Evolutionary conservation across 2,329 filamentous ascomycete genomes (phyloP).

Genomic region (Fusarium pseudoanthophilum): DNA sequence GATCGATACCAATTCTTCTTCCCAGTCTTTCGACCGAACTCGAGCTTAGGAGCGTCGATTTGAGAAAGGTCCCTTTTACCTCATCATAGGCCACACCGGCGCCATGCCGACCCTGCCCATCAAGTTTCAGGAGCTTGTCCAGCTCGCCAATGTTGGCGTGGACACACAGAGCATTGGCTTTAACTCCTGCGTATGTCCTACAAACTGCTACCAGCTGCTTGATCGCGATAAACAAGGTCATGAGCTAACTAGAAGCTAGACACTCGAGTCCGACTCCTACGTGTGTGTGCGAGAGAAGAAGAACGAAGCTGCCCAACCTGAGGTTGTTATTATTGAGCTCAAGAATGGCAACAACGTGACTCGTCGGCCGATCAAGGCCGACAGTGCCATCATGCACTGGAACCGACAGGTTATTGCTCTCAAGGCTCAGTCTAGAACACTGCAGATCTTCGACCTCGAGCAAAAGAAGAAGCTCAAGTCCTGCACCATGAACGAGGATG

Average conservation of each 20-base stretch:
- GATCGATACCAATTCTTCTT: slow-evolving; percentile 36
- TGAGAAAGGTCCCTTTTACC: slow-evolving; percentile 37
- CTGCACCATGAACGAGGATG: slow-evolving; percentile 94
- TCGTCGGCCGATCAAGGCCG: slow-evolving; percentile 94
- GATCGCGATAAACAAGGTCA: neutral
- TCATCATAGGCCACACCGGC: slow-evolving; percentile 48
- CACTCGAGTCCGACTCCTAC: slow-evolving; percentile 96
- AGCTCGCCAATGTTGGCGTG: slow-evolving; percentile 64
- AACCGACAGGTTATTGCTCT: slow-evolving; percentile 94
- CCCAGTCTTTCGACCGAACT: slow-evolving; percentile 19
- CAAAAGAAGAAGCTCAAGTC: slow-evolving; percentile 97
- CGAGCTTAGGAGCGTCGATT: slow-evolving; percentile 42
- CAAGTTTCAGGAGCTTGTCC: slow-evolving; percentile 91
- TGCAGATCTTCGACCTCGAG: slow-evolving; percentile 97
- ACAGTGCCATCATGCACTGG: slow-evolving; percentile 99
- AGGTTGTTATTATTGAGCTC: slow-evolving; percentile 97
- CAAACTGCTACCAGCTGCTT: slow-evolving; percentile 16
- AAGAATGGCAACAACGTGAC: slow-evolving; percentile 98
- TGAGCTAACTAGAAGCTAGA: slow-evolving; percentile 64
- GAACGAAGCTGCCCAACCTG: slow-evolving; percentile 82
- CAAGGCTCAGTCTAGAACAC: slow-evolving; percentile 90
- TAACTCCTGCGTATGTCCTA: slow-evolving; percentile 77
- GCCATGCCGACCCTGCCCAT: slow-evolving; percentile 81
- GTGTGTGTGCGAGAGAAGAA: slow-evolving; percentile 97
- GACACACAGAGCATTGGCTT: slow-evolving; percentile 73